These are phyloP conservation scores for Candida chilensis DNA, from an alignment of 805 yeast species.

Conservation along the genomic window DNA sequence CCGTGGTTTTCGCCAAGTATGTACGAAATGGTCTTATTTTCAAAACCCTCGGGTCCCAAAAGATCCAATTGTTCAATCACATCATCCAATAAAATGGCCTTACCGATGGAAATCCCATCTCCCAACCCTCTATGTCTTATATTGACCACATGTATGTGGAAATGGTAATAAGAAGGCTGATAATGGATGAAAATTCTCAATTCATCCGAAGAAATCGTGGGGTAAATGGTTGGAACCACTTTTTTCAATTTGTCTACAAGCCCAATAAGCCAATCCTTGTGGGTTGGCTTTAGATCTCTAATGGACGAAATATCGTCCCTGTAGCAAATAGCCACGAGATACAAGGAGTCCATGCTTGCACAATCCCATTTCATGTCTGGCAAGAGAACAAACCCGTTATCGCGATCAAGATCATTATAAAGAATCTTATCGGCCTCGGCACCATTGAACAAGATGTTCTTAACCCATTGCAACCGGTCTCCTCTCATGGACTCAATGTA, in stretches of 20 bases:
- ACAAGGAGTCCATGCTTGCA: conserved; percentile 54
- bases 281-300: conserved; percentile 58
- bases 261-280: conserved; percentile 46
- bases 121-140: conserved; percentile 61
- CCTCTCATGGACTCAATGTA: conserved; percentile 73
- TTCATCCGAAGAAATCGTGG: conserved; percentile 37
- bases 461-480: conserved; percentile 81
- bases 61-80: conserved; percentile 61
- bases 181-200: conserved; percentile 80
- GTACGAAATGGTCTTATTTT: conserved; percentile 50
- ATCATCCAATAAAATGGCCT: conserved; percentile 75
- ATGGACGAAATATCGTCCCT: conserved; percentile 62
- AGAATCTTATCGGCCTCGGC: conserved; percentile 82
- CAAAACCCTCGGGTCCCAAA: conserved; percentile 42
- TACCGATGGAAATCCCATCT: conserved; percentile 63
- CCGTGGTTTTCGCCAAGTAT: conserved; percentile 70
- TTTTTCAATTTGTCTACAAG: conserved; percentile 35
- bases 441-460: conserved; percentile 71
- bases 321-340: conserved; percentile 69
- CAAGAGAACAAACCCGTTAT: conserved; percentile 59
- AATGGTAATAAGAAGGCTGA: conserved; percentile 94
- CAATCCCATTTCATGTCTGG: conserved; percentile 99
- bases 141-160: conserved; percentile 87
- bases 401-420: conserved; percentile 42
- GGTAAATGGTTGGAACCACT: conserved; percentile 38